phyloP scores from a whole-genome alignment of 2,329 filamentous ascomycete genomes.

The Arthrinium phaeospermum region DNA sequence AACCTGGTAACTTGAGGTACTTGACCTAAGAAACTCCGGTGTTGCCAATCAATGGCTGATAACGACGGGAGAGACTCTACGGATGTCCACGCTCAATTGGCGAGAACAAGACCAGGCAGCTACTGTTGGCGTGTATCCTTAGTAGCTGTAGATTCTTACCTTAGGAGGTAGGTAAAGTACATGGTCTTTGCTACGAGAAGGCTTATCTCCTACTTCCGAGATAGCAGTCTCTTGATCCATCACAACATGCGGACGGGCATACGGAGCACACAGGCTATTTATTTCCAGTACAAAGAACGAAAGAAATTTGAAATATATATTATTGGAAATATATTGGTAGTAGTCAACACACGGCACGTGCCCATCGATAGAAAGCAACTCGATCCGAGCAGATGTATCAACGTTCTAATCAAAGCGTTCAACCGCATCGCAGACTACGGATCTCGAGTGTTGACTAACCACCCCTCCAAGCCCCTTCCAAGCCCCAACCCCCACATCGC shows the following conservation, averaged over 20 bases:
- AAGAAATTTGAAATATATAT: not conserved
- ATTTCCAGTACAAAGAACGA: not conserved
- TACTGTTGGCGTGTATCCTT: not conserved
- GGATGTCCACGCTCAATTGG: not conserved
- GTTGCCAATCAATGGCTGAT: not conserved
- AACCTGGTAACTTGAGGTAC: not conserved
- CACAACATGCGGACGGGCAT: not conserved
- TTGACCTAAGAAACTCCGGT: not conserved
- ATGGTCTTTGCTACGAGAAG: not conserved
- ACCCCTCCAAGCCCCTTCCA: not conserved
- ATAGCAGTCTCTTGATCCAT: not conserved
- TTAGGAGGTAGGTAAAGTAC: too few species aligned
- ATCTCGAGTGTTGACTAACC: not conserved
- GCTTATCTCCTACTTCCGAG: not conserved
- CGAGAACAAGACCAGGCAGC: not conserved
- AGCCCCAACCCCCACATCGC: conserved; percentile 4
- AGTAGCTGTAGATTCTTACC: too few species aligned
- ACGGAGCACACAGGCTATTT: not conserved
- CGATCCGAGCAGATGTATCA: not conserved
- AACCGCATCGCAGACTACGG: not conserved
- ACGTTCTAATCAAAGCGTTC: not conserved
- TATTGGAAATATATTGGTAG: not conserved
- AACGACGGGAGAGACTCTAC: not conserved
- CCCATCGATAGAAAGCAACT: not conserved
- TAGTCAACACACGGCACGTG: not conserved